Evolutionary conservation across 305 asterid species (phyloP).

Genomic region (Caryopteris hybrid): DNA sequence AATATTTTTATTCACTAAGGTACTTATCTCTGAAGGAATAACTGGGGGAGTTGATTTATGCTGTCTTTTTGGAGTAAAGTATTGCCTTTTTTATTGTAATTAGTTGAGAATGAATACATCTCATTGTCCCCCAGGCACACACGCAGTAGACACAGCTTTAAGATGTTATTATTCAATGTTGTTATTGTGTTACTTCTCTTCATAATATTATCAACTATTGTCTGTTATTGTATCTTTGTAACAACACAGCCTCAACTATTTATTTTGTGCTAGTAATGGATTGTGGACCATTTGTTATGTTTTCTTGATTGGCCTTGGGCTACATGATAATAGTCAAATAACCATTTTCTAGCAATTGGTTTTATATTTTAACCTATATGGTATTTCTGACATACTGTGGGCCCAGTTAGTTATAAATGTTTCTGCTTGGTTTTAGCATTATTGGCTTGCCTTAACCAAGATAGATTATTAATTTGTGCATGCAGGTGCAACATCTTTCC

Average conservation of each 20-base stretch:
- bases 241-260: neutral
- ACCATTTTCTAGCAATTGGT: neutral
- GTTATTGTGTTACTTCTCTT: neutral
- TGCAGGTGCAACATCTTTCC: slow-evolving; percentile 87
- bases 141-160: neutral
- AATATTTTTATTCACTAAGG: slow-evolving; percentile 8
- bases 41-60: slow-evolving; percentile 15
- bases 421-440: neutral
- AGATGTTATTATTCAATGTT: neutral
- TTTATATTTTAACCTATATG: neutral
- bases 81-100: neutral
- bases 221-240: neutral
- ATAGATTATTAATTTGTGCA: neutral
- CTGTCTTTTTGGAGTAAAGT: neutral
- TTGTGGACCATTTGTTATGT: neutral
- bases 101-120: neutral
- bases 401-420: neutral
- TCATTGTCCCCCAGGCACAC: neutral
- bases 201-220: neutral
- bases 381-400: neutral
- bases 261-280: neutral
- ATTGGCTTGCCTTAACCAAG: neutral
- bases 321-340: neutral
- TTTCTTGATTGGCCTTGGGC: neutral
- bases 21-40: neutral